Evolutionary conservation across 1,284 basidiomycete genomes (phyloP).

Genomic region (Ustilago lituana): DNA sequence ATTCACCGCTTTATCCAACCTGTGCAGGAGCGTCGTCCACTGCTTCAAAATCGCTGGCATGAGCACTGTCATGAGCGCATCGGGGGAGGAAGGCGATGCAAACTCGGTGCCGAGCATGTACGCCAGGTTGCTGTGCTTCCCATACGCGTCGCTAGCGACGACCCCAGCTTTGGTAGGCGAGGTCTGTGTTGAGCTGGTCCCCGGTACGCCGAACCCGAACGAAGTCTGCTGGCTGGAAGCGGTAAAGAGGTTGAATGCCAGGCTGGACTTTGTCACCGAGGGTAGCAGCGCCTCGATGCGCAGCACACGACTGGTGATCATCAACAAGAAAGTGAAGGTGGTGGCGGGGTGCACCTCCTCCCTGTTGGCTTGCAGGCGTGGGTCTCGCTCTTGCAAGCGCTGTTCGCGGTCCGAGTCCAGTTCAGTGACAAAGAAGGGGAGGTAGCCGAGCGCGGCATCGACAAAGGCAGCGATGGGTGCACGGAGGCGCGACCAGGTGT

Average conservation of each 20-base stretch:
- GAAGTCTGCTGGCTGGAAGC: constrained; percentile 23
- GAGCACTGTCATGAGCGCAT: constrained; percentile 54
- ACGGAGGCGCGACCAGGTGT: constrained; percentile 58
- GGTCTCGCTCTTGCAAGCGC: constrained; percentile 23
- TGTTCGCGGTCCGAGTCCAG: constrained; percentile 44
- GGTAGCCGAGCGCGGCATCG: constrained; percentile 42
- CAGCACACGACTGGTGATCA: constrained; percentile 54
- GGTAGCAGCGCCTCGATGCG: constrained; percentile 53
- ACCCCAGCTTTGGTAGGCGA: constrained; percentile 7
- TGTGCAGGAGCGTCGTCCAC: constrained; percentile 54
- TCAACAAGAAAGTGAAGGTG: constrained; percentile 54
- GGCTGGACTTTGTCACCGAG: constrained; percentile 39
- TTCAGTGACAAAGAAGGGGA: constrained; percentile 57
- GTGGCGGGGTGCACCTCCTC: constrained; percentile 57
- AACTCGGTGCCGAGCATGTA: constrained; percentile 26
- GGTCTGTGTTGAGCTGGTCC: neutral
- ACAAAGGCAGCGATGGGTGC: constrained; percentile 52
- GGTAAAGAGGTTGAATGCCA: constrained; percentile 44
- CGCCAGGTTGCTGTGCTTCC: constrained; percentile 38
- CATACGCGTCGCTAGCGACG: constrained; percentile 18
- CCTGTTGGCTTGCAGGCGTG: constrained; percentile 30
- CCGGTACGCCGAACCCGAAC: constrained; percentile 16
- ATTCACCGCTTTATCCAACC: constrained; percentile 56
- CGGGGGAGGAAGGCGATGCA: constrained; percentile 46
- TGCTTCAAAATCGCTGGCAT: constrained; percentile 57